phyloP scores from a whole-genome alignment of 1,284 basidiomycete species.

The Ustilago xerochloae region DNA sequence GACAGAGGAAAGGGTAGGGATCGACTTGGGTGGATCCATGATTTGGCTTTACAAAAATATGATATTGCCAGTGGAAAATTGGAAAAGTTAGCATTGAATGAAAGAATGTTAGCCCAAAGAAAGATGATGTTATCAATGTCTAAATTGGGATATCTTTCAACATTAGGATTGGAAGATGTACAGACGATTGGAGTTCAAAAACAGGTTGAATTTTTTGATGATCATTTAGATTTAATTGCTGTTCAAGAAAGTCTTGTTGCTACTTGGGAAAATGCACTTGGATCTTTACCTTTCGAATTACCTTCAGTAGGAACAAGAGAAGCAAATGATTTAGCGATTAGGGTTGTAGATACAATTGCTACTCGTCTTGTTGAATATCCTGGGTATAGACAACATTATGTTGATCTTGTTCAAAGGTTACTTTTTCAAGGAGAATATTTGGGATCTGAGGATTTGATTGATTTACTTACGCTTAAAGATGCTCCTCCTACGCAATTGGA shows the following conservation, averaged over 20 bases:
- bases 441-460: constrained; percentile 71
- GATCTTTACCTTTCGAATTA: constrained; percentile 15
- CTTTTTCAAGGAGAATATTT: constrained; percentile 67
- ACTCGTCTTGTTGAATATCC: constrained; percentile 36
- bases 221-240: constrained; percentile 71
- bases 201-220: constrained; percentile 70
- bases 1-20: too few species aligned
- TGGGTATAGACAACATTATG: constrained; percentile 53
- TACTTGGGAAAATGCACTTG: constrained; percentile 48
- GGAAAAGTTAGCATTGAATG: constrained; percentile 71
- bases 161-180: constrained; percentile 34
- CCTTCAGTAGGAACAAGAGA: neutral
- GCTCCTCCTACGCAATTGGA: constrained; percentile 61
- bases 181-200: constrained; percentile 52
- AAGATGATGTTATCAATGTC: constrained; percentile 90
- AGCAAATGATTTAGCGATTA: constrained; percentile 27
- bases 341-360: constrained; percentile 30
- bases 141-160: constrained; percentile 84
- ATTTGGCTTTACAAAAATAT: constrained; percentile 79
- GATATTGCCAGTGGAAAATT: constrained; percentile 77
- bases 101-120: constrained; percentile 68
- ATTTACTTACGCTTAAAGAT: constrained; percentile 72
- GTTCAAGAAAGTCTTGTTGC: constrained; percentile 71
- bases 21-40: constrained; percentile 84
- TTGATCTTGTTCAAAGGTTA: constrained; percentile 58